These are phyloP conservation scores for Boletus albobrunnescens DNA, from an alignment of 1,284 basidiomycete species.

Conservation along the genomic window DNA sequence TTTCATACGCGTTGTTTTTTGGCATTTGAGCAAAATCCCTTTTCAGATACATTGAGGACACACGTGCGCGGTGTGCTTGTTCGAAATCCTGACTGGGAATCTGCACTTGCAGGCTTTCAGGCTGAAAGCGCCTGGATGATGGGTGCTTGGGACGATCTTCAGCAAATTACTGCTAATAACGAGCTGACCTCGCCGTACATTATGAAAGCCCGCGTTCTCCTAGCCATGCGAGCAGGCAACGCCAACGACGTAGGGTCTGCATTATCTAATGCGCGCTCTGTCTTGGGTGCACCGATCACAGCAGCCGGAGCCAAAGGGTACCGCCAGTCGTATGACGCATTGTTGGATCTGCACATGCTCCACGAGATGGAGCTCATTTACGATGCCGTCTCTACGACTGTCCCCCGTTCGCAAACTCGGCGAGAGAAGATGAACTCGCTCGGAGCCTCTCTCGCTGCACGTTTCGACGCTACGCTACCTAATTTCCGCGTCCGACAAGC, in stretches of 20 bases:
- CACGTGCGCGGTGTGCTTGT: slow-evolving; percentile 92
- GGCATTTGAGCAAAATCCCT: background rate
- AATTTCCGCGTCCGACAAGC: slow-evolving; percentile 92
- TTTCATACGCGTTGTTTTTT: background rate
- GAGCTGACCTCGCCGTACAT: slow-evolving; percentile 57
- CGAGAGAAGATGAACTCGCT: slow-evolving; percentile 29
- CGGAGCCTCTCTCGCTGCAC: slow-evolving; percentile 43
- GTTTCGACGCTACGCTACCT: slow-evolving; percentile 79
- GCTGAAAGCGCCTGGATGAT: slow-evolving; percentile 96
- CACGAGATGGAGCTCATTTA: slow-evolving; percentile 86
- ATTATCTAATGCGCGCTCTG: slow-evolving; percentile 66
- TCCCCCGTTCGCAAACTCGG: slow-evolving; percentile 36
- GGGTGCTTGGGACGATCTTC: slow-evolving; percentile 87
- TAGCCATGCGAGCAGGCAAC: slow-evolving; percentile 70
- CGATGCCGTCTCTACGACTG: slow-evolving; percentile 38
- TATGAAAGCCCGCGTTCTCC: slow-evolving; percentile 78
- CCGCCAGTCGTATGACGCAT: slow-evolving; percentile 81
- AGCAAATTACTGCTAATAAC: slow-evolving; percentile 51
- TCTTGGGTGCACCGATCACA: slow-evolving; percentile 78
- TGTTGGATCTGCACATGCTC: slow-evolving; percentile 83
- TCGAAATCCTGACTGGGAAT: slow-evolving; percentile 82
- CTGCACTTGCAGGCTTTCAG: slow-evolving; percentile 77
- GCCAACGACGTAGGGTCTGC: slow-evolving; percentile 44
- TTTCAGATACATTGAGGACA: slow-evolving; percentile 88
- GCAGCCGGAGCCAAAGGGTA: slow-evolving; percentile 81